Base-by-base conservation (phyloP, 2,329 filamentous ascomycete species). In the Nemania abortiva region DNA sequence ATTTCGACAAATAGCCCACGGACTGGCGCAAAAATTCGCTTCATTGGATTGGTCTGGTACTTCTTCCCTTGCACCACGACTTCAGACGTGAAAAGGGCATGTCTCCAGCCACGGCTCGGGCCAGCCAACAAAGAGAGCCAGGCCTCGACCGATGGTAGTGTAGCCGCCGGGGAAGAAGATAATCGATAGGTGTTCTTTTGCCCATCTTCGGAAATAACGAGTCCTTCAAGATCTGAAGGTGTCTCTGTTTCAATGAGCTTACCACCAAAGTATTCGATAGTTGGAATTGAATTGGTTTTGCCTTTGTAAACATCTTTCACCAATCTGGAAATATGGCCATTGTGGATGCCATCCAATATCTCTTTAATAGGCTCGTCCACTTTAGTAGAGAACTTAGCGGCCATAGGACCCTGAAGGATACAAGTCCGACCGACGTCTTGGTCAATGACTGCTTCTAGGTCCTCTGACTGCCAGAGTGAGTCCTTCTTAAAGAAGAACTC, bases 401-500 rank as follows among this genome's bases (percentile, higher is more conserved):
- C 92, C 83, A 95, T 94, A 5, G 96, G 96, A 20, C 96, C 97
- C 81, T 99, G 96, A 45, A 99, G 86, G 79, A 99, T 98, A 84
- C 95, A 98, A 53, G 95, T 97, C 79, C 97, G 90, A 72, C 94
- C 95, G 68, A 99, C 96, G 79, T 99, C 97, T 82, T 98, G 96
- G 74, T 88, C 95, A 70, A 98, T 95, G 66, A 99, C 95, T 63
- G 96, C 96, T 77, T 97, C 95, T 11, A 99, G 87, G 77, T 99
- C 96, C 82, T 99, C 96, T 0, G 96, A 98, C 83, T 99, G 96
- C 96, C 96, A 99, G 7, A 99, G 88, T 1, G 96, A 99, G 81
- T 99, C 96, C 86, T 99, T 99, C 90, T 99, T 99, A 91, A 99
- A 99, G 86, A 94, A 99, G 84, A 97, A 97, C 80, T 99, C 96